These are phyloP conservation scores for Oryza officinalis DNA, from an alignment of 176 grass and related monocot genomes.

Conservation along the genomic window DNA sequence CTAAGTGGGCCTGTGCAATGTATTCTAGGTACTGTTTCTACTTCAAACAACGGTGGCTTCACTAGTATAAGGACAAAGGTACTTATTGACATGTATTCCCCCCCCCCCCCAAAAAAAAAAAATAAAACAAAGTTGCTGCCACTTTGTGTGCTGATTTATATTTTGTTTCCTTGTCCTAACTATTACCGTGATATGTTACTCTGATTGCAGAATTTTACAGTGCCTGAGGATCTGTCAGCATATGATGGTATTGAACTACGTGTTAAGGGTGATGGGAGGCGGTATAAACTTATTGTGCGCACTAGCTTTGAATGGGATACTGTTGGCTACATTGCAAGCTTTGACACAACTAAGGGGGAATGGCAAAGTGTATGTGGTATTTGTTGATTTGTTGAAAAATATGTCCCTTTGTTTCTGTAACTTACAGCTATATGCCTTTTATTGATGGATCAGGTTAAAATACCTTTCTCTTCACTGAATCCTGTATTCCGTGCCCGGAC, in stretches of 20 bases:
- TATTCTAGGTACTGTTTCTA: constrained; percentile 73
- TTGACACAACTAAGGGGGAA: constrained; percentile 76
- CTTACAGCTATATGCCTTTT: constrained; percentile 24
- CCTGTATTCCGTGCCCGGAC: constrained; percentile 90
- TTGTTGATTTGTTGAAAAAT: constrained; percentile 10
- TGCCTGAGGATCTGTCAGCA: constrained; percentile 81
- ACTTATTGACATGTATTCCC: constrained; percentile 34
- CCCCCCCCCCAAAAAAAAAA: neutral
- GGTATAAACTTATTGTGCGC: constrained; percentile 91
- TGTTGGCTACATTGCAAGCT: constrained; percentile 83
- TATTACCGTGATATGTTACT: constrained; percentile 9
- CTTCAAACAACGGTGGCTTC: constrained; percentile 97
- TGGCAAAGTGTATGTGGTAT: constrained; percentile 81
- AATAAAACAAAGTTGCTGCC: neutral
- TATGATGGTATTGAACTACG: constrained; percentile 91
- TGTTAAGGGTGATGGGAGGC: constrained; percentile 79
- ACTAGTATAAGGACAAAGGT: constrained; percentile 99
- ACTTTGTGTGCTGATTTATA: neutral
- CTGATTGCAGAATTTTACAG: constrained; percentile 75
- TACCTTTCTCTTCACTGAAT: constrained; percentile 81
- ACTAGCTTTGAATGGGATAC: constrained; percentile 90
- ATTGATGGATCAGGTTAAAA: constrained; percentile 58
- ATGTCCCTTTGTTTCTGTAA: constrained; percentile 15
- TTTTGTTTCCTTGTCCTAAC: neutral
- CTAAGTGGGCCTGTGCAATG: neutral